Conservation (phyloP, 2,329 filamentous ascomycete species). For the Penicillium sp. region DNA sequence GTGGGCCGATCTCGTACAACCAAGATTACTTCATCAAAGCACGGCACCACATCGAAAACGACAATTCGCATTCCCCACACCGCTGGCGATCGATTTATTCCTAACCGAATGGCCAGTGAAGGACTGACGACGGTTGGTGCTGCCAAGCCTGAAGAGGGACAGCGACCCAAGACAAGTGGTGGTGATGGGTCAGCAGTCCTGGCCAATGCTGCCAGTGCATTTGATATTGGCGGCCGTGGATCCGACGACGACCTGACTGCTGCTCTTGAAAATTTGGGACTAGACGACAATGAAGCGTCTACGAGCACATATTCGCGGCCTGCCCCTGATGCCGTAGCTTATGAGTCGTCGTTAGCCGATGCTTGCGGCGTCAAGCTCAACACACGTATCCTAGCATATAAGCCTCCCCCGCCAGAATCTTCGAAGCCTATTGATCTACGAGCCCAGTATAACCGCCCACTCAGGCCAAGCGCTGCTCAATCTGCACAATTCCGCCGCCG, state of each 20-base stretch:
- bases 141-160: constrained; percentile 77
- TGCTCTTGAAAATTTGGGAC: constrained; percentile 73
- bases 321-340: constrained; percentile 82
- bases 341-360: constrained; percentile 83
- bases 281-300: constrained; percentile 68
- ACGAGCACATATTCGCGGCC: constrained; percentile 68
- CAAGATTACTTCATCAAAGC: constrained; percentile 47
- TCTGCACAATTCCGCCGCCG: constrained; percentile 86
- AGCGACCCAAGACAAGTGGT: constrained; percentile 67
- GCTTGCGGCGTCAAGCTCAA: constrained; percentile 91
- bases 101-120: constrained; percentile 86
- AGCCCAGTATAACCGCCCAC: constrained; percentile 94
- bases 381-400: constrained; percentile 95
- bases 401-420: constrained; percentile 95
- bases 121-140: constrained; percentile 77
- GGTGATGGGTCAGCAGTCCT: constrained; percentile 71
- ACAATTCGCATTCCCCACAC: constrained; percentile 66
- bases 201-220: constrained; percentile 66
- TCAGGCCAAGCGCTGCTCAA: constrained; percentile 69
- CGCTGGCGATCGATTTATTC: constrained; percentile 88
- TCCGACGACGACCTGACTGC: constrained; percentile 71
- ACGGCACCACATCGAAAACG: constrained; percentile 57
- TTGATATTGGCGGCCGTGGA: constrained; percentile 58
- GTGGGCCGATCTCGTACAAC: constrained; percentile 43
- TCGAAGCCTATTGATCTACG: constrained; percentile 97